These are phyloP conservation scores for Dendrobium officinale DNA, from an alignment of 106 monocot genomes.

Conservation along the genomic window DNA sequence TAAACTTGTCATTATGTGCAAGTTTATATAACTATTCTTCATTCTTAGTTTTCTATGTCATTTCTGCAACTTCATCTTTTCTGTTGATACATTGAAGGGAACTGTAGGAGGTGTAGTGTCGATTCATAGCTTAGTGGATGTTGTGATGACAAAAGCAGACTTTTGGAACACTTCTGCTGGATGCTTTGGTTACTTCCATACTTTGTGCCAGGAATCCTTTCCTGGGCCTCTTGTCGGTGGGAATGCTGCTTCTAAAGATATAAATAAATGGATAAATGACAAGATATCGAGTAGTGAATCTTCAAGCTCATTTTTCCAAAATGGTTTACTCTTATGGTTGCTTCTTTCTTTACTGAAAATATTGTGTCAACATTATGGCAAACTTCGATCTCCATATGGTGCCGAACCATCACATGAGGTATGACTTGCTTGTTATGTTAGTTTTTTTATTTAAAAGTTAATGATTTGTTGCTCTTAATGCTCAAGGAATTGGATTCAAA, in stretches of 20 bases:
- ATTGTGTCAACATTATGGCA: constrained; percentile 82
- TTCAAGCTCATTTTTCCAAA: constrained; percentile 34
- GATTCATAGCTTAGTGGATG: constrained; percentile 64
- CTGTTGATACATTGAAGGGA: constrained; percentile 31
- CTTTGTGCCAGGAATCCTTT: constrained; percentile 68
- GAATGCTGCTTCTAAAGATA: constrained; percentile 71
- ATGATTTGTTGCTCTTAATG: background rate
- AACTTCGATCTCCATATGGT: constrained; percentile 88
- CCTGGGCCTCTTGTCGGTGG: constrained; percentile 97
- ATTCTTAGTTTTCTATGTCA: constrained; percentile 3
- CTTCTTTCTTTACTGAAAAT: constrained; percentile 83
- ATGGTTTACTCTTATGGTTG: constrained; percentile 54
- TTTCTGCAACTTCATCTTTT: constrained; percentile 7
- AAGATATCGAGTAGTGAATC: constrained; percentile 50
- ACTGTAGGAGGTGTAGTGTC: constrained; percentile 30
- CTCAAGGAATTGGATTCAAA: background rate
- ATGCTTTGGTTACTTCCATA: constrained; percentile 42
- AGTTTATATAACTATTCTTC: background rate
- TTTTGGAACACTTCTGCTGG: constrained; percentile 9
- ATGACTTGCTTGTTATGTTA: constrained; percentile 8
- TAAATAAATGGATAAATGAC: constrained; percentile 96
- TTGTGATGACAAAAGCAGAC: constrained; percentile 36
- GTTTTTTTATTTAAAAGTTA: background rate
- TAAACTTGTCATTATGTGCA: background rate
- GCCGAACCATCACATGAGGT: constrained; percentile 58